Evolutionary conservation across 2,329 filamentous ascomycete species (phyloP), one percentile per base, ranked within the genome.

Genomic region (Magnaporthiopsis rhizophila): DNA sequence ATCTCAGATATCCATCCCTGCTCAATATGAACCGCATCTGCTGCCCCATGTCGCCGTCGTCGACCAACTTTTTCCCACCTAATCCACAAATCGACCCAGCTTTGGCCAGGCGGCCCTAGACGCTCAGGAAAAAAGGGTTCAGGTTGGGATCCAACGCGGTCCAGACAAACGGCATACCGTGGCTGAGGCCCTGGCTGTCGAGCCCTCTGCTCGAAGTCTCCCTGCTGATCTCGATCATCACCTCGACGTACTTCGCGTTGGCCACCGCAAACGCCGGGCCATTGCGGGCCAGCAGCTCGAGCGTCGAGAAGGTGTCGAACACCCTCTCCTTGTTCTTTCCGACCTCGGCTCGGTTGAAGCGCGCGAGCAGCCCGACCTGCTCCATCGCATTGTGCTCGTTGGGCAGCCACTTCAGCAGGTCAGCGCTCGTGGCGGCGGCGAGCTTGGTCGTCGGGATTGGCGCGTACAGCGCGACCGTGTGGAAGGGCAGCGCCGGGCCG

Each of bases 141-240:
- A 67, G 65, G 9, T 65, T 66, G 1, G 69, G 69, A 58, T 70
- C 67, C 57, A 70, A 53, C 13, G 65, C 68, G 64, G 66, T 66
- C 69, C 74, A 82, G 1, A 81, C 59, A 66, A 81, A 81, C 8
- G 80, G 80, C 79, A 80, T 81, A 2, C 79, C 79, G 65, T 77
- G 73, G 67, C 74, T 75, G 59, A 82, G 71, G 0, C 80, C 80
- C 6, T 77, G 60, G 3, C 64, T 65, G 65, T 78, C 78, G 69
- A 83, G 82, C 0, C 28, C 66, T n/a, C 78, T 74, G 7, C 65
- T 70, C n/a, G 70, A 70, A 12, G 81, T 70, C 34, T 70, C 67
- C 3, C 69, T 63, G 68, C 79, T 80, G 58, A 80, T 73, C 3
- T 58, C 66, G 64, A 70, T 61, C 77, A 82, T 80, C 24, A 67